These are phyloP conservation scores for Pholiota conissans DNA, from an alignment of 768 basidiomycete genomes.

Conservation along the genomic window DNA sequence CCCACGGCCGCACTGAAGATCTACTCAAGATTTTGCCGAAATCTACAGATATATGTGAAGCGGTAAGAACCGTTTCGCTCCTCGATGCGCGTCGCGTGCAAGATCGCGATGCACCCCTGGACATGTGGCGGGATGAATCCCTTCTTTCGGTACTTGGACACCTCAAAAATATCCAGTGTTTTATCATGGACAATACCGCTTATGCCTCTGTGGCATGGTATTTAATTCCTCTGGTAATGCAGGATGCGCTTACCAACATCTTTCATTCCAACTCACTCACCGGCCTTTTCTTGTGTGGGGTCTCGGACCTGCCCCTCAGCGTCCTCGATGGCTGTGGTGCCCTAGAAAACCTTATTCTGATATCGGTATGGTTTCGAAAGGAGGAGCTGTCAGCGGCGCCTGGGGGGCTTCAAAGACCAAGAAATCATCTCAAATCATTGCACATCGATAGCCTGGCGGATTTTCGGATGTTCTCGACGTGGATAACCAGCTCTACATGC, in stretches of 20 bases:
- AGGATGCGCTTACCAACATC: background rate
- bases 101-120: too few species aligned
- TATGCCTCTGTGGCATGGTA: background rate
- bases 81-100: background rate
- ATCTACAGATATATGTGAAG: background rate
- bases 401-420: background rate
- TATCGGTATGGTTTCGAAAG: background rate
- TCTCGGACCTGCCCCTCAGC: background rate
- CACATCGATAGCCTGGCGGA: background rate
- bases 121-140: too few species aligned
- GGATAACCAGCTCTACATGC: background rate
- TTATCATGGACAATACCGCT: background rate
- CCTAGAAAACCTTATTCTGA: slow-evolving; percentile 1
- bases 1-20: background rate
- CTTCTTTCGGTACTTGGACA: background rate
- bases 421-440: slow-evolving; percentile 4
- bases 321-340: background rate
- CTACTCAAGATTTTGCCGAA: background rate
- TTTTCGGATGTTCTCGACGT: slow-evolving; percentile 1
- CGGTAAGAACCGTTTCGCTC: background rate
- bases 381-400: background rate
- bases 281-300: slow-evolving; percentile 1
- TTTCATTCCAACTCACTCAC: background rate
- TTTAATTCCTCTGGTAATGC: background rate
- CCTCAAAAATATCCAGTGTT: background rate